Evolutionary conservation across 352 stramenopile species (phyloP).

Genomic region (Phytophthora rubi): DNA sequence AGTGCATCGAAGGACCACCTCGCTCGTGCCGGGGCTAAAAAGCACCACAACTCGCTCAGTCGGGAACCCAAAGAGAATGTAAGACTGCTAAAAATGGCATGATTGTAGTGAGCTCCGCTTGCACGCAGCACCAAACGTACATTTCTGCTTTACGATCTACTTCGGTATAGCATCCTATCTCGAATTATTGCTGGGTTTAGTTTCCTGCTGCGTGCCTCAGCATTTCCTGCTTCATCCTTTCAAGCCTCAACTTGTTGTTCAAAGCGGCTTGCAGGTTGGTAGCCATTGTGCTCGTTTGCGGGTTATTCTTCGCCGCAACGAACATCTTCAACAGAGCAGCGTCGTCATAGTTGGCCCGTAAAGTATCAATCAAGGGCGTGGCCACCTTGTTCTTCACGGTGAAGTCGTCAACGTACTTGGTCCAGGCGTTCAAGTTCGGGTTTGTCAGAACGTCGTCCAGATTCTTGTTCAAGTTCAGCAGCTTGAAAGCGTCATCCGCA

Average conservation of each 20-base stretch:
- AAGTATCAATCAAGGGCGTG: not conserved
- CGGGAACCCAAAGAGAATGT: no score
- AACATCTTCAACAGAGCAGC: slow-evolving; percentile 3
- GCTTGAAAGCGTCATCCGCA: not conserved
- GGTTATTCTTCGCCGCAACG: not conserved
- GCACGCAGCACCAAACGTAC: not conserved
- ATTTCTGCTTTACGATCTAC: not conserved
- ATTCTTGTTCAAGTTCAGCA: not conserved
- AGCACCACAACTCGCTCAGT: no score
- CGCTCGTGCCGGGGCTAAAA: no score
- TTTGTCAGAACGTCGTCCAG: not conserved
- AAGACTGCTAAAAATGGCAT: no score
- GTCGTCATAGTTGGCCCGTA: slow-evolving; percentile 7
- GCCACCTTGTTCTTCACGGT: not conserved
- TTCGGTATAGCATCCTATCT: not conserved
- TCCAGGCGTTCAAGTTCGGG: not conserved
- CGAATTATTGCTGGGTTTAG: not conserved
- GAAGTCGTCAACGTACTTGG: slow-evolving; percentile 11
- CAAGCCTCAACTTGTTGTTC: not conserved
- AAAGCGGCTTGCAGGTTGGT: not conserved
- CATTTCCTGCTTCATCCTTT: not conserved
- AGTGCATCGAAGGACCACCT: no score
- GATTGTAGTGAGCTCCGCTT: not conserved
- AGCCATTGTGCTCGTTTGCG: not conserved
- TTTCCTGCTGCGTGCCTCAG: not conserved